Base-by-base conservation (phyloP, 305 asterid species). In the Petunia hybrid region DNA sequence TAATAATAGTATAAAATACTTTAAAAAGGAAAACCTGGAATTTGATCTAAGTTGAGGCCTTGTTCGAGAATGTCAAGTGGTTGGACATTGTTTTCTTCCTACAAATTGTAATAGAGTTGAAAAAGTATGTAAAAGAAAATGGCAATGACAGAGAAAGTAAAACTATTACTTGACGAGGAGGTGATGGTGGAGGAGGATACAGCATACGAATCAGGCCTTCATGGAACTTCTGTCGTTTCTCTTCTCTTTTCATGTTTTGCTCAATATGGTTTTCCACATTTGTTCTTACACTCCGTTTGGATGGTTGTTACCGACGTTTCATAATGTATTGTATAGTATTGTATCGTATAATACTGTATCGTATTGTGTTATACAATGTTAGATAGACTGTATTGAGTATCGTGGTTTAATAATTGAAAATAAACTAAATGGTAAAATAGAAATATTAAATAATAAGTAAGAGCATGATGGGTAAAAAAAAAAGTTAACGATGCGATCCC, bases 101-200 rank as follows among this genome's bases (percentile, higher is more conserved):
- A 84, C 16, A 56, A 22, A 40, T n/a, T 43, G 41, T 60, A 39
- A 45, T 31, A 1, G 3, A 48, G 1, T 35, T 36, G 8, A 48
- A 12, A 13, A 22, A 51, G 62, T 56, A 35, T 57, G 39, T 36
- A 8, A n/a, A 62, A 42, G n/a, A 36, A 42, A 45, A 2, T 1
- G 4, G 4, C 3, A 13, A 35, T 46, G 43, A 78, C 6, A 61
- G 46, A 40, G 79, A 45, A 4, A 78, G 16, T 8, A 43, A 8
- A 14, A 73, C 16, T 16, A 56, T 68, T 79, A 85, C 91, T 63
- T 80, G 86, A 14, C 73, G 48, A 77, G 89, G 84, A 40, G 89
- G 83, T 1, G 88, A 76, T 13, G 92, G 83, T 48, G 91, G 93
- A 38, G 97, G 88, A 78, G 97, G 97, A 92, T 93, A 92, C 46